Percentiles rank a stretch among this genome's conserved stretches.
These are phyloP conservation scores for Gentiana straminea DNA, from an alignment of 257 asterid species.

Conservation along the genomic window DNA sequence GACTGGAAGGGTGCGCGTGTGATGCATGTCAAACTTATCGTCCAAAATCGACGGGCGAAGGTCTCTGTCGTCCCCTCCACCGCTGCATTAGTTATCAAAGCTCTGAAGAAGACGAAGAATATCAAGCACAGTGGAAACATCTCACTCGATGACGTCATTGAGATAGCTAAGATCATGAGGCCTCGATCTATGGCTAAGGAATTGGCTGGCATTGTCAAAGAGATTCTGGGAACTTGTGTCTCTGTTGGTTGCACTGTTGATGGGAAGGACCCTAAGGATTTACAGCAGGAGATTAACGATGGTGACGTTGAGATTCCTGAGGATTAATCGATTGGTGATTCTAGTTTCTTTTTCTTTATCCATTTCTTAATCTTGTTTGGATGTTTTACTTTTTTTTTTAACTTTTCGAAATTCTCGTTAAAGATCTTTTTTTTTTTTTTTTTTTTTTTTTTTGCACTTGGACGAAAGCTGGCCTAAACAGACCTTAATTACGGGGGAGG, in stretches of 20 bases:
- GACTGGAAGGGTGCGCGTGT: conserved; percentile 83
- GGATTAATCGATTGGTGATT: too few species aligned
- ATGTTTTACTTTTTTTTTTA: too few species aligned
- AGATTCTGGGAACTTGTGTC: conserved; percentile 60
- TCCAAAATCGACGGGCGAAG: conserved; percentile 67
- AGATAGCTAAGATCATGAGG: conserved; percentile 55
- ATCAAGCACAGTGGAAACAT: conserved; percentile 61
- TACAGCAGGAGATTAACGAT: conserved; percentile 55
- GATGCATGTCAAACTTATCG: conserved; percentile 55
- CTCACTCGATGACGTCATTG: conserved; percentile 58
- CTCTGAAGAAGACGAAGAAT: conserved; percentile 54
- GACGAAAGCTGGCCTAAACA: too few species aligned
- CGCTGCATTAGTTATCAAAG: conserved; percentile 63
- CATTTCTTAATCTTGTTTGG: too few species aligned
- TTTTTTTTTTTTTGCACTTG: too few species aligned
- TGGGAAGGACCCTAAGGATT: conserved; percentile 63
- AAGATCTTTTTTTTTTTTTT: too few species aligned
- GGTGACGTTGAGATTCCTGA: conserved; percentile 57
- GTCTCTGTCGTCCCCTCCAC: conserved; percentile 64
- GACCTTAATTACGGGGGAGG: too few species aligned
- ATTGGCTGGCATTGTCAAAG: conserved; percentile 53
- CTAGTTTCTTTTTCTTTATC: too few species aligned
- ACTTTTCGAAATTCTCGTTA: too few species aligned
- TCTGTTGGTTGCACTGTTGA: conserved; percentile 66
- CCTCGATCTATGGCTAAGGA: conserved; percentile 59